Percentiles rank a stretch among this genome's conserved stretches.
Evolutionary conservation across 352 stramenopile genomes (phyloP).

Genomic region (Phytophthora melonis): DNA sequence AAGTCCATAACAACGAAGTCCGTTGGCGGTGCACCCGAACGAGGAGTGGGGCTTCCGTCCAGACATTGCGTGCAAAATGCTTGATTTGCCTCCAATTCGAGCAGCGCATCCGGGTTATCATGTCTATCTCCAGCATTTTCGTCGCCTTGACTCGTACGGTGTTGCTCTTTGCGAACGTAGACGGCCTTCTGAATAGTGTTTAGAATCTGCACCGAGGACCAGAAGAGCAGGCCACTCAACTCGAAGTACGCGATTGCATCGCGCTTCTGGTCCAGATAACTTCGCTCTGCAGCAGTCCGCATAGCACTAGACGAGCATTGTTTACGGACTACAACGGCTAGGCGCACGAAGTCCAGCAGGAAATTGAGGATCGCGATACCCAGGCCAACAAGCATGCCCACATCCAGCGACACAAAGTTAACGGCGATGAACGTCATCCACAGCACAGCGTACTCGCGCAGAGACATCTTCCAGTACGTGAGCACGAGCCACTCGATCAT

Average conservation of each 20-base stretch:
- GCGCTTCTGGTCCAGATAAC: constrained; percentile 58
- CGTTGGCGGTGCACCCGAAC: constrained; percentile 50
- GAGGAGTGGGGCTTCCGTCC: constrained; percentile 54
- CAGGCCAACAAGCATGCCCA: constrained; percentile 94
- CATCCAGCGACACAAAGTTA: constrained; percentile 93
- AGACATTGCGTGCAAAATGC: constrained; percentile 50
- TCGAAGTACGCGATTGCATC: constrained; percentile 80
- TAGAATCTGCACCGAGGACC: constrained; percentile 82
- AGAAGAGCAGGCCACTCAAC: constrained; percentile 86
- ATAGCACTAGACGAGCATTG: constrained; percentile 53
- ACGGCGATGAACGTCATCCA: constrained; percentile 94
- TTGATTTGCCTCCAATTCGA: background rate
- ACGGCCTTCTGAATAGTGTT: constrained; percentile 78
- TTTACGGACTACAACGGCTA: constrained; percentile 63
- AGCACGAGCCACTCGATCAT: constrained; percentile 96
- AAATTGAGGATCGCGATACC: constrained; percentile 87
- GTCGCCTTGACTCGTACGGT: background rate
- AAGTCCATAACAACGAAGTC: constrained; percentile 90
- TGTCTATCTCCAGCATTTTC: background rate
- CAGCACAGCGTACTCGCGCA: constrained; percentile 93
- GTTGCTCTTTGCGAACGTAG: constrained; percentile 52
- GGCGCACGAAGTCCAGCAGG: constrained; percentile 69
- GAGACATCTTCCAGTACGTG: constrained; percentile 75
- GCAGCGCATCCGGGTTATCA: background rate
- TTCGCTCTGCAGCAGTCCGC: constrained; percentile 60